Conservation (phyloP, 202 grass and related monocot species). For the Hordeum pubiflorum region DNA sequence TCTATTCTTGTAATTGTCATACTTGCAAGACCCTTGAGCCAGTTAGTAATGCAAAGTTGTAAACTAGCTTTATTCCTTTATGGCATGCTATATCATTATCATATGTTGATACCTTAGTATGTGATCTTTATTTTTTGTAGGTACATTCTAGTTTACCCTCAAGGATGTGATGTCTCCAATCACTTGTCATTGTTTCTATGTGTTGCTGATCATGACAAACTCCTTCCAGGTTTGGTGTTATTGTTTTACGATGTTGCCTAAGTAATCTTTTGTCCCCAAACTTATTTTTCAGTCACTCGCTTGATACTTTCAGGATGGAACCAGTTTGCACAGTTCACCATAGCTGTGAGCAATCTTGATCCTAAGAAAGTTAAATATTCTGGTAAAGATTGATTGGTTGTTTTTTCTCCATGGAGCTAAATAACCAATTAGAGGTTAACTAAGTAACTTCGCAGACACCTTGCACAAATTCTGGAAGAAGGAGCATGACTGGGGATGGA, state of each 20-base stretch:
- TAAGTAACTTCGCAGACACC: conserved; percentile 56
- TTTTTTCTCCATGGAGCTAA: background rate
- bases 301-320: conserved; percentile 69
- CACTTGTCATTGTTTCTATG: conserved; percentile 84
- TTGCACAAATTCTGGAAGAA: conserved; percentile 91
- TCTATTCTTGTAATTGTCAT: background rate
- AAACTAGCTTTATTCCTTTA: conserved; percentile 7
- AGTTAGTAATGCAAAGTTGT: conserved; percentile 13
- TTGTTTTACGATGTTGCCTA: conserved; percentile 23
- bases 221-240: conserved; percentile 57
- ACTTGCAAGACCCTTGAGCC: background rate
- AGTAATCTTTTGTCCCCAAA: background rate
- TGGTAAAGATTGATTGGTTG: conserved; percentile 32
- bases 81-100: background rate
- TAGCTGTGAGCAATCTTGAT: conserved; percentile 87
- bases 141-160: conserved; percentile 96
- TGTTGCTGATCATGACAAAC: conserved; percentile 68
- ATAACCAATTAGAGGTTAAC: conserved; percentile 25
- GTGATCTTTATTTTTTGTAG: conserved; percentile 45
- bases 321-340: conserved; percentile 95
- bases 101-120: conserved; percentile 13
- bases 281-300: background rate
- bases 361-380: conserved; percentile 96
- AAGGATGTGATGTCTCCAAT: conserved; percentile 92
- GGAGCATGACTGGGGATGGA: conserved; percentile 97